These are phyloP conservation scores for Endothia cerciana DNA, from an alignment of 2,329 filamentous ascomycete genomes.

Conservation along the genomic window DNA sequence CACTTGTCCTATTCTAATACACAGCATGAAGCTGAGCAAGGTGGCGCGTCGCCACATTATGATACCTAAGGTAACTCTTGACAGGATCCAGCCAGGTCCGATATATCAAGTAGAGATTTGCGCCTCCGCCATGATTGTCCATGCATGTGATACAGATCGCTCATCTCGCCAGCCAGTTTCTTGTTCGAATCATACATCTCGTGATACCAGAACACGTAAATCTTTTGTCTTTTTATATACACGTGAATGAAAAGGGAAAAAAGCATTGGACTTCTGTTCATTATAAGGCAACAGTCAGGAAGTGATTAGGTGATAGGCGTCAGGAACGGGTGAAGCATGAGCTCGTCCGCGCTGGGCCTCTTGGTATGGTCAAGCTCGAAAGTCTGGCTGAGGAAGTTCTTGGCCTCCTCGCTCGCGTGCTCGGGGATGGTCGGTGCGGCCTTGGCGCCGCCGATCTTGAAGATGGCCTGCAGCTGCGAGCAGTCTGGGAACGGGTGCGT, in stretches of 20 bases:
- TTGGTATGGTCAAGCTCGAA: slow-evolving; percentile 96
- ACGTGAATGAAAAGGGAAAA: slow-evolving; percentile 14
- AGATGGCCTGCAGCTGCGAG: slow-evolving; percentile 96
- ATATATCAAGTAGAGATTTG: slow-evolving; percentile 3
- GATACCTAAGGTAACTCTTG: slow-evolving; percentile 23
- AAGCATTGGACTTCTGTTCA: neutral
- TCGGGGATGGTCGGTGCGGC: slow-evolving; percentile 89
- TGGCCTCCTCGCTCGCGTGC: slow-evolving; percentile 80
- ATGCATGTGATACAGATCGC: slow-evolving; percentile 3
- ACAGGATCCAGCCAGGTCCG: slow-evolving; percentile 20
- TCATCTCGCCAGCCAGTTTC: neutral
- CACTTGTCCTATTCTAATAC: neutral
- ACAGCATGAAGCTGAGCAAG: neutral
- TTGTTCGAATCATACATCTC: slow-evolving; percentile 5
- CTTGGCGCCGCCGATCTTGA: slow-evolving; percentile 91
- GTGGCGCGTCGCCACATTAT: neutral
- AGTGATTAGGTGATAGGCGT: slow-evolving; percentile 64
- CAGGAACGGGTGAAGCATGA: slow-evolving; percentile 83
- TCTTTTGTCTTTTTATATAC: slow-evolving; percentile 18
- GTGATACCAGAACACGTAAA: slow-evolving; percentile 5
- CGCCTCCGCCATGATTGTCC: slow-evolving; percentile 6
- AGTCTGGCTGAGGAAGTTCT: slow-evolving; percentile 81
- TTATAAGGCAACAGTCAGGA: neutral
- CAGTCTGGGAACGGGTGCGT: slow-evolving; percentile 96
- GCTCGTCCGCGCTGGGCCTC: slow-evolving; percentile 87